Base-by-base conservation (phyloP, 768 basidiomycete genomes). In the Rhizopogon vinicolor region DNA sequence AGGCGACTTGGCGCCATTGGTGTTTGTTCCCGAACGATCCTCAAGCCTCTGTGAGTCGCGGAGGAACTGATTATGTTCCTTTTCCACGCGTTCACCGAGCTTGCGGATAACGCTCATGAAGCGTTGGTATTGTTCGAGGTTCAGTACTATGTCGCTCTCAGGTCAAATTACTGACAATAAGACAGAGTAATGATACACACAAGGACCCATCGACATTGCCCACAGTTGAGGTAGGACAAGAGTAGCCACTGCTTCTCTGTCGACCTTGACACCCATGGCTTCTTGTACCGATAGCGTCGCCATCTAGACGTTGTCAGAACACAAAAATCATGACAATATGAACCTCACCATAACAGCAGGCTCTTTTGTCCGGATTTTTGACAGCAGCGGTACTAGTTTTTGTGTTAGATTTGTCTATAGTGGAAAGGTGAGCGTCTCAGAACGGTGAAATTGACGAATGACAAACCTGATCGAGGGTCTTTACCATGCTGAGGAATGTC, bases 151-250 rank as follows among this genome's bases (percentile, higher is more conserved):
- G 42, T 52, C 42, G 16, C 5, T 29, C 50, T 57, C 45, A 59
- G 55, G 58, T 41, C 52, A 48, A 45, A 40, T 1, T 4, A 37
- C 55, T 19, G 44, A 28, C 53, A 9, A 37, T 19, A 29, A 41
- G 13, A 22, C 42, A 13, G 42, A 44, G 8, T 22, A 10, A 31
- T 7, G 7, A 28, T 13, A 79, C 89, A 63, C 65, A 93, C 92
- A 68, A 53, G 95, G 95, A 25, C 93, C 95, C 75, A 98, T 96
- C 3, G 91, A 94, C 94, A 99, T 98, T 3, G 88, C 78, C 97
- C 97, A 99, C 28, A 95, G 72, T 75, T 96, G 93, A 8, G 93
- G 93, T 12, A 96, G 75, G 31, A 96, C 90, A 42, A 93, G 76
- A 0, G 88, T 91, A 2, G 92, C 92, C 10, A 93, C 90, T 9